These are phyloP conservation scores for Astrothelium subdiscretum DNA, from an alignment of 495 filamentous ascomycete genomes.

Conservation along the genomic window DNA sequence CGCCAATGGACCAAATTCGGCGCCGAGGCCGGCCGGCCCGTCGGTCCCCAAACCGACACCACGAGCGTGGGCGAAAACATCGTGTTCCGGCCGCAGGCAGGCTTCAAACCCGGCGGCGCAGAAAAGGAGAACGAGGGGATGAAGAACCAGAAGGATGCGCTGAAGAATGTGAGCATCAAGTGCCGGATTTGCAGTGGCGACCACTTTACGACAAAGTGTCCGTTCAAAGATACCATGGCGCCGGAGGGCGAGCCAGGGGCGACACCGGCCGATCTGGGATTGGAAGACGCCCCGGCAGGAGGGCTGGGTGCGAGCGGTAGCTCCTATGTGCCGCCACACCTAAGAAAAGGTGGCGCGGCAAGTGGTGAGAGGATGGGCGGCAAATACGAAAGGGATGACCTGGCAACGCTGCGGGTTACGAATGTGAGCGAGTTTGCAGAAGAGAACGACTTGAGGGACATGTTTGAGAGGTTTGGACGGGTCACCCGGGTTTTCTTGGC, in stretches of 20 bases:
- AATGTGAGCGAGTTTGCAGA: slow-evolving; percentile 98
- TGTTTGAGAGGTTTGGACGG: slow-evolving; percentile 94
- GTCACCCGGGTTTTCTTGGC: slow-evolving; percentile 95
- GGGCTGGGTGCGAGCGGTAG: slow-evolving; percentile 55
- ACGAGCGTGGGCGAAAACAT: slow-evolving; percentile 96
- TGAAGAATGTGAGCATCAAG: slow-evolving; percentile 99
- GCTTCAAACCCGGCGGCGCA: slow-evolving; percentile 76
- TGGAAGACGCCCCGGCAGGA: slow-evolving; percentile 38
- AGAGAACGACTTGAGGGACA: slow-evolving; percentile 83
- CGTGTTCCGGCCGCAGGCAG: slow-evolving; percentile 75
- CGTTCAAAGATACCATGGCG: slow-evolving; percentile 73
- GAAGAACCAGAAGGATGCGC: slow-evolving; percentile 63
- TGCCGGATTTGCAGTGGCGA: slow-evolving; percentile 97
- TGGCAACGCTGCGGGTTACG: slow-evolving; percentile 90
- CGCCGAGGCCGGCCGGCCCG: slow-evolving; percentile 57
- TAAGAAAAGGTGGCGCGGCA: slow-evolving; percentile 57
- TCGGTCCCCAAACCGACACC: slow-evolving; percentile 66
- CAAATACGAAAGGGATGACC: slow-evolving; percentile 91
- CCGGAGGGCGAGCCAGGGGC: slow-evolving; percentile 51
- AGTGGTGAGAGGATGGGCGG: slow-evolving; percentile 83
- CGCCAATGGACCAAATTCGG: slow-evolving; percentile 90
- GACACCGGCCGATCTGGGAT: slow-evolving; percentile 43
- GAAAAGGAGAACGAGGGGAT: slow-evolving; percentile 54
- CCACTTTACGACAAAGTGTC: slow-evolving; percentile 96
- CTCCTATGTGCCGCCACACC: slow-evolving; percentile 85